Evolutionary conservation across 148 eudicot genomes (phyloP).

Genomic region (Rhododendron henanense): DNA sequence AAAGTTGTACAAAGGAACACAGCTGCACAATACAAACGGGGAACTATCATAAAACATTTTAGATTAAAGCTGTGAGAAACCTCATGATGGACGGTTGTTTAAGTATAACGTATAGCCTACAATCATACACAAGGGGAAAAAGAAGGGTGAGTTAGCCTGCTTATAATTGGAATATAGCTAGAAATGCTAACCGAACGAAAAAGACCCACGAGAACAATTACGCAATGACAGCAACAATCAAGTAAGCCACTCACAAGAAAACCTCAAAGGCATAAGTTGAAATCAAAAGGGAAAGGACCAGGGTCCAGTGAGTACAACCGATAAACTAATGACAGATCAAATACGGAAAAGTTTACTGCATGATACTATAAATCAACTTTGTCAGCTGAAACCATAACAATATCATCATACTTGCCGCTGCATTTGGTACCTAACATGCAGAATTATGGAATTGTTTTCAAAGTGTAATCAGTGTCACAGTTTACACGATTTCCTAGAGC

Average conservation of each 20-base stretch:
- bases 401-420: background rate
- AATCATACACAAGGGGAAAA: background rate
- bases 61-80: background rate
- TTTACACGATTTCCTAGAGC: background rate
- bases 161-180: background rate
- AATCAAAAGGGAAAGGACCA: background rate
- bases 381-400: background rate
- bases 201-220: background rate
- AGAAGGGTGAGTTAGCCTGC: background rate
- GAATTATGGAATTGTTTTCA: background rate
- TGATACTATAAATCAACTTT: background rate
- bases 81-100: background rate
- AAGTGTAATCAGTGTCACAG: background rate
- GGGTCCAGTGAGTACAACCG: background rate
- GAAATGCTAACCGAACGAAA: background rate
- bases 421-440: background rate
- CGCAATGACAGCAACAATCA: background rate
- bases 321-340: background rate
- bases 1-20: constrained; percentile 91
- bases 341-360: background rate
- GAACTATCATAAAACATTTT: background rate
- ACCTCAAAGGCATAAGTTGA: background rate
- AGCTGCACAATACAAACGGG: constrained; percentile 43
- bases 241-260: background rate
- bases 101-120: background rate